These are phyloP conservation scores for Xylariaceae sp. DNA, from an alignment of 2,329 filamentous ascomycete genomes.

Conservation along the genomic window DNA sequence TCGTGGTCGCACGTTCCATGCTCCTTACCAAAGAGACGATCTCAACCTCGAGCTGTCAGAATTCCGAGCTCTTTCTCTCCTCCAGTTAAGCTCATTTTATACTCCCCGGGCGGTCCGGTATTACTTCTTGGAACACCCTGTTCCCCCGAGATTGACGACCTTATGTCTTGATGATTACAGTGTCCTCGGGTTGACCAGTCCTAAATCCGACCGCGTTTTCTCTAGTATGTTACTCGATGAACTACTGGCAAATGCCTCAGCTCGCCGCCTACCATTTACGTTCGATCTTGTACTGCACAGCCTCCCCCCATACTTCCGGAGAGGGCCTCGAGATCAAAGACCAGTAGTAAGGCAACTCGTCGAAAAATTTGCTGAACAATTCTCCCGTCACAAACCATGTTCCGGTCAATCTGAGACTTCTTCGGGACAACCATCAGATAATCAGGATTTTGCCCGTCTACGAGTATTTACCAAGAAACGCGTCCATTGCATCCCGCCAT, in stretches of 20 bases:
- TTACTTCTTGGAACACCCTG: slow-evolving; percentile 5
- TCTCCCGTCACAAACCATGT: neutral
- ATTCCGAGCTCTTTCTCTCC: slow-evolving; percentile 15
- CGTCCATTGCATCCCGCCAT: slow-evolving; percentile 10
- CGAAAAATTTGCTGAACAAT: slow-evolving; percentile 1
- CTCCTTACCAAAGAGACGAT: neutral
- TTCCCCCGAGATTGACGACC: slow-evolving; percentile 9
- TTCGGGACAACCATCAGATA: neutral
- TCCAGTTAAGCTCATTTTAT: slow-evolving; percentile 12
- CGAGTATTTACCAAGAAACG: slow-evolving; percentile 15
- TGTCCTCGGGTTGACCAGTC: neutral
- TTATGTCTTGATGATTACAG: slow-evolving; percentile 11
- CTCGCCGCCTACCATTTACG: slow-evolving; percentile 4
- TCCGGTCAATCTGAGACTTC: neutral
- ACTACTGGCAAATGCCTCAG: slow-evolving; percentile 11
- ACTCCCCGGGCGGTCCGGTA: neutral
- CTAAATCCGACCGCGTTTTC: slow-evolving; percentile 1
- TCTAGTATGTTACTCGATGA: slow-evolving; percentile 12
- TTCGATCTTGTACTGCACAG: slow-evolving; percentile 14
- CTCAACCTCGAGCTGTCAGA: slow-evolving; percentile 17
- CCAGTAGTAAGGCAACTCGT: slow-evolving; percentile 1
- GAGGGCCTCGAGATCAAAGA: neutral
- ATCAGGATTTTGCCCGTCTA: slow-evolving; percentile 8
- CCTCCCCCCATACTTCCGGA: neutral
- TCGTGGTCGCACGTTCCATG: neutral